phyloP scores from a whole-genome alignment of 2,329 filamentous ascomycete species.

The Colletotrichum lentis region DNA sequence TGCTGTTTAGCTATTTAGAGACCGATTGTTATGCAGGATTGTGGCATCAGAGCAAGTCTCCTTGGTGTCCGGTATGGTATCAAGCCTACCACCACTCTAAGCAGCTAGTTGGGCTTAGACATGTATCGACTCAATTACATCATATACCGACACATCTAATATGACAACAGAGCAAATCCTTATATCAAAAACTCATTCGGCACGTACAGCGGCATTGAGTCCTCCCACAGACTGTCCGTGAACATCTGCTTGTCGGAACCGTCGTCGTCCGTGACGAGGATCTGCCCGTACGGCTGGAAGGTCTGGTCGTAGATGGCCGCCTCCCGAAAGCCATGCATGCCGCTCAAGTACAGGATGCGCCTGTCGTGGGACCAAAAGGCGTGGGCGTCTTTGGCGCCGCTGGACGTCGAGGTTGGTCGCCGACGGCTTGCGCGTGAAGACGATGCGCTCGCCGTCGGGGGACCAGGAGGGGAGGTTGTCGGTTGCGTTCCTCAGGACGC shows the following conservation, averaged over 20 bases:
- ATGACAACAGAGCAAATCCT: not conserved
- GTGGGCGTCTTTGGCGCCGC: conserved; percentile 26
- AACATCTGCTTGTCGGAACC: conserved; percentile 27
- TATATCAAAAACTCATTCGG: conserved; percentile 28
- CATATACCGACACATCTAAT: not conserved
- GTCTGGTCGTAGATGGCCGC: conserved; percentile 29
- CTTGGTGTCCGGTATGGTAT: no score
- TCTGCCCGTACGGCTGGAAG: conserved; percentile 27
- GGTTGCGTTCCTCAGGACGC: conserved; percentile 19
- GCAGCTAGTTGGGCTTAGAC: no score
- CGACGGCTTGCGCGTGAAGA: conserved; percentile 25
- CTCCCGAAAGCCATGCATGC: conserved; percentile 30
- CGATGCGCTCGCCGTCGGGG: conserved; percentile 26
- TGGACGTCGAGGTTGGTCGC: conserved; percentile 29
- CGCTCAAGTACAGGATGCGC: conserved; percentile 22
- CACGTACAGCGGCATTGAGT: conserved; percentile 29
- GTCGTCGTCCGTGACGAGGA: conserved; percentile 27
- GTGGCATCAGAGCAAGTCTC: no score
- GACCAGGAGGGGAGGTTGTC: conserved; percentile 28
- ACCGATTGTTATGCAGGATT: no score
- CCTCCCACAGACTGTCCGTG: conserved; percentile 41
- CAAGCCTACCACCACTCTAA: no score
- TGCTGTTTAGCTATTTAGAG: no score
- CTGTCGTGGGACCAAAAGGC: conserved; percentile 27
- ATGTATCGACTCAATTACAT: no score